Conservation (phyloP, 1,284 basidiomycete genomes). For the Coriolopsis trogii region DNA sequence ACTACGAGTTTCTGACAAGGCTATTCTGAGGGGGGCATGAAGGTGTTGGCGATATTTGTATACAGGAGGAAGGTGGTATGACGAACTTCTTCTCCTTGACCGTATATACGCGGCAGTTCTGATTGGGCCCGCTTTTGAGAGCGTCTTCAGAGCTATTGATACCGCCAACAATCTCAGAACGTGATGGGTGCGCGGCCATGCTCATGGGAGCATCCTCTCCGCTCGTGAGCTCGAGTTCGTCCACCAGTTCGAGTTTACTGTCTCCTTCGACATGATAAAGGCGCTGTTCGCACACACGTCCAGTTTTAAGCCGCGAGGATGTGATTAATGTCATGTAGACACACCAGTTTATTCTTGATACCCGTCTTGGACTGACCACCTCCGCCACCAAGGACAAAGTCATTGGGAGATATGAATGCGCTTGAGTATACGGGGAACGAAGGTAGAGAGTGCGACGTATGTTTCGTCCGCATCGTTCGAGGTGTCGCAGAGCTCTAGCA, state of each 20-base stretch:
- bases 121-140: slow-evolving; percentile 69
- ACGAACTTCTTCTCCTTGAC: slow-evolving; percentile 64
- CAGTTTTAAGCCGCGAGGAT: background rate
- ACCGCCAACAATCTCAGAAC: slow-evolving; percentile 71
- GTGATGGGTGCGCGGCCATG: slow-evolving; percentile 70
- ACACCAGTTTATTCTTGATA: slow-evolving; percentile 90
- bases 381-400: slow-evolving; percentile 89
- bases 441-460: slow-evolving; percentile 75
- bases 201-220: slow-evolving; percentile 95
- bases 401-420: slow-evolving; percentile 74
- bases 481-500: no score
- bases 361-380: slow-evolving; percentile 83
- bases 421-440: slow-evolving; percentile 88
- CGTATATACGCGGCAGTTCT: slow-evolving; percentile 79
- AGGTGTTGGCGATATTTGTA: background rate
- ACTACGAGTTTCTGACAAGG: slow-evolving; percentile 52
- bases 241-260: slow-evolving; percentile 57
- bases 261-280: slow-evolving; percentile 71
- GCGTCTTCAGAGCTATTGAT: slow-evolving; percentile 77
- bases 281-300: slow-evolving; percentile 46
- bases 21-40: slow-evolving; percentile 46
- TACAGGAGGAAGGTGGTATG: background rate
- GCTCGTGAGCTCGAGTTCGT: slow-evolving; percentile 75
- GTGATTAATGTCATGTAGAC: slow-evolving; percentile 29
- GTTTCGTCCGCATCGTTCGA: slow-evolving; percentile 70